Conservation (phyloP, 805 yeast species). For the Kodamaea restingae region DNA sequence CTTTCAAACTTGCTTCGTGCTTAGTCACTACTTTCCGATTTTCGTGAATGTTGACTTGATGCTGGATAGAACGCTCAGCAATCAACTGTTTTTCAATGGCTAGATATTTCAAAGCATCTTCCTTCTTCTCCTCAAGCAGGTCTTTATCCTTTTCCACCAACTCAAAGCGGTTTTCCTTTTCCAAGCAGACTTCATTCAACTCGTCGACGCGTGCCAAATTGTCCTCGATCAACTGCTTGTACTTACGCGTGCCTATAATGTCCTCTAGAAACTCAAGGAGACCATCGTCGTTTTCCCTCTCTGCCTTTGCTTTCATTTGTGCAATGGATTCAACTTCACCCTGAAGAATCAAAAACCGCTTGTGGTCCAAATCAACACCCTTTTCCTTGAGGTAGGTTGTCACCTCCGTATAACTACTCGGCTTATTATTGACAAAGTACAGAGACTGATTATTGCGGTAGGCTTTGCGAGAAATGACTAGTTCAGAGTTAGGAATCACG, state of each 20-base stretch:
- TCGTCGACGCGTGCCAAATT: conserved; percentile 58
- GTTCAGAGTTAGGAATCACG: conserved; percentile 48
- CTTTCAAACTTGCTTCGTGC: conserved; percentile 35
- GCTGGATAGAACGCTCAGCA: conserved; percentile 49
- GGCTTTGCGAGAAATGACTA: conserved; percentile 80
- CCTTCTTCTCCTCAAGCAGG: conserved; percentile 60
- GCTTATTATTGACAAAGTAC: conserved; percentile 67
- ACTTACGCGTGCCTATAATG: conserved; percentile 89
- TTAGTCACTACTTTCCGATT: conserved; percentile 38
- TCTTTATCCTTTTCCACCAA: conserved; percentile 75
- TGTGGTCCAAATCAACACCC: conserved; percentile 93
- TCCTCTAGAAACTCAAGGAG: conserved; percentile 91
- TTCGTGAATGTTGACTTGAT: conserved; percentile 47
- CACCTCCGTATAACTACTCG: conserved; percentile 74
- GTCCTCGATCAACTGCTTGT: conserved; percentile 72
- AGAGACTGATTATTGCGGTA: conserved; percentile 70
- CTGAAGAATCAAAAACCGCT: conserved; percentile 88
- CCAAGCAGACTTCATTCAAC: conserved; percentile 75
- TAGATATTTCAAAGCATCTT: conserved; percentile 64
- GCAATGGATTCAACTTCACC: conserved; percentile 99
- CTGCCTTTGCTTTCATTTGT: conserved; percentile 98
- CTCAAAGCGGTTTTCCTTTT: conserved; percentile 74
- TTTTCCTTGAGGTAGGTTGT: conserved; percentile 67
- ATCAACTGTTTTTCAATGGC: conserved; percentile 58
- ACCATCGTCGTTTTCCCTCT: conserved; percentile 88